These are phyloP conservation scores for Pilasporangium apinafurcum DNA, from an alignment of 352 stramenopile species.

Conservation along the genomic window DNA sequence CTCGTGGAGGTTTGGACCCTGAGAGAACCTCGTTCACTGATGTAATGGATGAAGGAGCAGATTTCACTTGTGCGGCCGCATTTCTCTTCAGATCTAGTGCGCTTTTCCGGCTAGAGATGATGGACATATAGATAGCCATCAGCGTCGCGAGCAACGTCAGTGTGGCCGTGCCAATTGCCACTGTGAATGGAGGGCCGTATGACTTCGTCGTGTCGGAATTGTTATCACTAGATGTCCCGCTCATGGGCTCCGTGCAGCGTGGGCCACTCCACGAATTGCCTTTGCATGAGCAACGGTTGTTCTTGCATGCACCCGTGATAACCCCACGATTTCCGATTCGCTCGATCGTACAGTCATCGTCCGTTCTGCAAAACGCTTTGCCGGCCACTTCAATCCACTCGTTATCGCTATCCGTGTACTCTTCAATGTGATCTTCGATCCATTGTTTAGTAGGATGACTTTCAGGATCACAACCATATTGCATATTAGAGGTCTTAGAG, in stretches of 20 bases:
- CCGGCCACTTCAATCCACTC: conserved; percentile 47
- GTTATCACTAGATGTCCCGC: conserved; percentile 1
- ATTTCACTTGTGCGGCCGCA: no score
- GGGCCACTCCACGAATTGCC: conserved; percentile 31
- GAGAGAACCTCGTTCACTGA: background rate
- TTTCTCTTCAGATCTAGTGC: no score
- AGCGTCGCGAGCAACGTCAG: conserved; percentile 1
- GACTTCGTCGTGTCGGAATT: conserved; percentile 1
- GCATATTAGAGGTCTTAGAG: conserved; percentile 31
- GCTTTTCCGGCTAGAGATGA: background rate
- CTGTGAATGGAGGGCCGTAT: conserved; percentile 6
- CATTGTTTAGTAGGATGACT: conserved; percentile 66
- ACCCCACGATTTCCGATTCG: conserved; percentile 8
- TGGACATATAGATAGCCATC: background rate
- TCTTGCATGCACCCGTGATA: conserved; percentile 27
- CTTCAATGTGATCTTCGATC: conserved; percentile 70
- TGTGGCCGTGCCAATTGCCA: background rate
- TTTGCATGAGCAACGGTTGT: conserved; percentile 27
- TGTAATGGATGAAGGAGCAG: no score
- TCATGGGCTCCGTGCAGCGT: conserved; percentile 28
- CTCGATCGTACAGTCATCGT: conserved; percentile 54
- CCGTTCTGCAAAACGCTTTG: conserved; percentile 39
- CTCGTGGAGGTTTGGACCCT: background rate
- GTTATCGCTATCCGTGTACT: conserved; percentile 70
- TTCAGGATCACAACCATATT: conserved; percentile 45